phyloP scores from a whole-genome alignment of 768 basidiomycete species.

The Porphyrellus cyaneotinctus region DNA sequence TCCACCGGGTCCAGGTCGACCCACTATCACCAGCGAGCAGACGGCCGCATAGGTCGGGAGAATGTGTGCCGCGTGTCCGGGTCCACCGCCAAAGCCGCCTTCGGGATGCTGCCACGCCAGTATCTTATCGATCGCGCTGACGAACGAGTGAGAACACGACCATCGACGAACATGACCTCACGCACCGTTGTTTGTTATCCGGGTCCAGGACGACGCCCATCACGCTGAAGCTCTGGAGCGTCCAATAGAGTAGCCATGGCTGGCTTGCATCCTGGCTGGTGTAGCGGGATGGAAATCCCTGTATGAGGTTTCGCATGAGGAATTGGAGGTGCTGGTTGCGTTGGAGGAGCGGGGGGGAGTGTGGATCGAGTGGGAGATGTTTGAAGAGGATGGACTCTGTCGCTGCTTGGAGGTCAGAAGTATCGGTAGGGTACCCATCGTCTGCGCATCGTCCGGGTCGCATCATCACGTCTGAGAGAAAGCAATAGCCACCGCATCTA shows the following conservation, averaged over 20 bases:
- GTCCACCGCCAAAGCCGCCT: slow-evolving; percentile 92
- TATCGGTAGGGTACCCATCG: slow-evolving; percentile 61
- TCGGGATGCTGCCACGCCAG: slow-evolving; percentile 77
- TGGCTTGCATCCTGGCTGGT: slow-evolving; percentile 88
- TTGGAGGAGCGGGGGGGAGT: slow-evolving; percentile 42
- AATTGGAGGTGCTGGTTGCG: slow-evolving; percentile 71
- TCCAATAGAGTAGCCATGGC: slow-evolving; percentile 96
- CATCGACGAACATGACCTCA: no score
- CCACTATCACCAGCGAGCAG: slow-evolving; percentile 78
- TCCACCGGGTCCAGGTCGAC: slow-evolving; percentile 63
- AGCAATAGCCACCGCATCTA: no score
- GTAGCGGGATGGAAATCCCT: slow-evolving; percentile 79
- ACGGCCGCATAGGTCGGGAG: slow-evolving; percentile 88
- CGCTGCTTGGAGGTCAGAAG: slow-evolving; percentile 56
- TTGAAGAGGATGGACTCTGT: slow-evolving; percentile 63
- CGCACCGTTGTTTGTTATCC: slow-evolving; percentile 67
- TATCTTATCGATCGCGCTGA: slow-evolving; percentile 76
- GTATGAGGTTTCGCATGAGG: slow-evolving; percentile 64
- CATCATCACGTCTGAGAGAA: no score
- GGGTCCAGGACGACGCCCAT: slow-evolving; percentile 79
- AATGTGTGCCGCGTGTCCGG: slow-evolving; percentile 82
- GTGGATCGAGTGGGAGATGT: slow-evolving; percentile 41
- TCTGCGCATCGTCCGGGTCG: slow-evolving; percentile 42
- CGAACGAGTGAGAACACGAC: background rate
- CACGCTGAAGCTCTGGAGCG: slow-evolving; percentile 74